These are phyloP conservation scores for Ganoderma multipileum DNA, from an alignment of 1,284 basidiomycete genomes.

Conservation along the genomic window DNA sequence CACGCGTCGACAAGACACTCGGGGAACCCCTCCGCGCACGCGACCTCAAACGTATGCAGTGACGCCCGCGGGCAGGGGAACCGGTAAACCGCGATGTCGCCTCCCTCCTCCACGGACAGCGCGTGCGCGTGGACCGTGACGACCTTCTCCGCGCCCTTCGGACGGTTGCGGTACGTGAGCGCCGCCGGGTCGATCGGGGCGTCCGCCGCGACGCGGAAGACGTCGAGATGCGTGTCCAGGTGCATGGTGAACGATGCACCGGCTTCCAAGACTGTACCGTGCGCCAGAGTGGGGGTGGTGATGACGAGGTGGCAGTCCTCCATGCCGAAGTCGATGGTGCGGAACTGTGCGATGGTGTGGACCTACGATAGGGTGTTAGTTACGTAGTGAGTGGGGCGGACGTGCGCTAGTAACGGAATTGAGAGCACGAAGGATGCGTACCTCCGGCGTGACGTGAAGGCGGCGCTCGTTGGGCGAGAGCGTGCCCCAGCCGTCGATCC, in stretches of 20 bases:
- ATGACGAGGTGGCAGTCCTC: constrained; percentile 25
- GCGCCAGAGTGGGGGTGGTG: neutral
- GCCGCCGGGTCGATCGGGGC: constrained; percentile 16
- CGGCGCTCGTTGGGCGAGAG: constrained; percentile 12
- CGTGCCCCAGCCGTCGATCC: constrained; percentile 5
- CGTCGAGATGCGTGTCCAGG: constrained; percentile 14
- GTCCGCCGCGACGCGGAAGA: constrained; percentile 19
- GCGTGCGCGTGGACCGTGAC: constrained; percentile 7
- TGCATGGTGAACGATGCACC: constrained; percentile 17
- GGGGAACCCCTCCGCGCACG: constrained; percentile 9
- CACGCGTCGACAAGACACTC: constrained; percentile 22
- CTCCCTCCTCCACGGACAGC: neutral
- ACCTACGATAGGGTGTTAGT: neutral
- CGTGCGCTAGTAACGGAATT: neutral
- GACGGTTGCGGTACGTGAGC: constrained; percentile 24
- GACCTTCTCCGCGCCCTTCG: constrained; percentile 13
- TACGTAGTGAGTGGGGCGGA: neutral
- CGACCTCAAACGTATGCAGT: constrained; percentile 21
- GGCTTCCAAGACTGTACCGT: neutral
- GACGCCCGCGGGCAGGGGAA: constrained; percentile 18
- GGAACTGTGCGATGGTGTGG: constrained; percentile 29
- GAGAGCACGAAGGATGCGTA: neutral
- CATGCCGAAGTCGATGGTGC: constrained; percentile 33
- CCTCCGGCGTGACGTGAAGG: constrained; percentile 9
- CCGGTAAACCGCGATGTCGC: neutral